These are phyloP conservation scores for Priceomyces carsonii DNA, from an alignment of 805 yeast species.

Conservation along the genomic window DNA sequence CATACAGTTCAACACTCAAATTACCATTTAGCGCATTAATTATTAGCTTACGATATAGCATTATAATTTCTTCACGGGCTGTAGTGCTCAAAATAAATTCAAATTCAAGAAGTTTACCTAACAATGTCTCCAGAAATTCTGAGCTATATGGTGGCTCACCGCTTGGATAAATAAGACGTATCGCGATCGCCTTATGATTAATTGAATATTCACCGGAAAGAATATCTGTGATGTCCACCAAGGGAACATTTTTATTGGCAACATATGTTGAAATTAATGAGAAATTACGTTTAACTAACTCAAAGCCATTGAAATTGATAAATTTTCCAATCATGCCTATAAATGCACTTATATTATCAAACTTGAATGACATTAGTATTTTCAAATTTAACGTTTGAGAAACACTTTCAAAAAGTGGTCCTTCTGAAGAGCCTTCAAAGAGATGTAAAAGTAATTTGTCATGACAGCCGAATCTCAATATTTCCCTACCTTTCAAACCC, in stretches of 20 bases:
- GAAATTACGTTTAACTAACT: conserved; percentile 19
- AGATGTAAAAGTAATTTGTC: conserved; percentile 24
- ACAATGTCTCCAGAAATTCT: no score
- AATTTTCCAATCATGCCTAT: conserved; percentile 33
- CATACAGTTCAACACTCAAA: conserved; percentile 14
- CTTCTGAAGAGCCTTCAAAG: conserved; percentile 45
- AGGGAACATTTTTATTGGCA: conserved; percentile 4
- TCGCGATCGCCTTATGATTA: neutral
- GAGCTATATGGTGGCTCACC: no score
- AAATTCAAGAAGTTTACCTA: conserved; percentile 1
- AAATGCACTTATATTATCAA: conserved; percentile 18
- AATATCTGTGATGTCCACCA: neutral
- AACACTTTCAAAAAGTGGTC: conserved; percentile 50
- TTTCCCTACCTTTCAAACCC: conserved; percentile 43
- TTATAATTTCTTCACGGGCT: neutral
- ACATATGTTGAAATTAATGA: conserved; percentile 15
- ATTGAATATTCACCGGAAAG: neutral
- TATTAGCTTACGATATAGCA: neutral
- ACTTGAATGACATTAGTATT: conserved; percentile 41
- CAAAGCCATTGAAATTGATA: conserved; percentile 39
- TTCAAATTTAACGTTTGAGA: conserved; percentile 54
- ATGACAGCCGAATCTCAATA: conserved; percentile 26
- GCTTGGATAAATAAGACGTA: no score
- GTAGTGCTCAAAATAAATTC: neutral
- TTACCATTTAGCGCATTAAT: conserved; percentile 6